Evolutionary conservation across 2,329 filamentous ascomycete genomes (phyloP), one percentile per base, ranked within the genome.

Genomic region (Fusarium piperis): DNA sequence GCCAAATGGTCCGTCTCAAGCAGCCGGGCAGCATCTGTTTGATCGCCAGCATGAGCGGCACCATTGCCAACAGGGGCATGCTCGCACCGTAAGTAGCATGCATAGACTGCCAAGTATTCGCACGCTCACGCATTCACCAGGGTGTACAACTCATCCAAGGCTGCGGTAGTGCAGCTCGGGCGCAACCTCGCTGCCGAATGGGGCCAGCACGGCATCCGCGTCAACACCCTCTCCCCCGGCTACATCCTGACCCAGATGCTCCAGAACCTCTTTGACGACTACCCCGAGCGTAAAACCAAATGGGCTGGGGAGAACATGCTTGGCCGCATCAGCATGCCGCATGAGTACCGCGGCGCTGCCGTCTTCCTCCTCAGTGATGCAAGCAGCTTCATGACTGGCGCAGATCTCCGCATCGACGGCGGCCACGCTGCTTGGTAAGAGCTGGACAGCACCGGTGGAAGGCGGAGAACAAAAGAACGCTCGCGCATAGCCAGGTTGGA

Each of bases 251-350:
- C 93, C 2, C 89, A 92, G 23, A 97, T 97, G 94, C 93, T 95
- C 2, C 89, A 93, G 78, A 88, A 89, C 64, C 87, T 97, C 33
- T 96, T 97, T 77, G 86, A 90, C 71, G 86, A 92, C 70, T 93
- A 89, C 72, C 94, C 94, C 0, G 92, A 94, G 76, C 85, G 88
- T 59, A 83, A 83, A 68, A 81, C 80, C 28, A 87, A 91, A 67
- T 97, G 94, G 94, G 89, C 93, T 16, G 91, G 87, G 75, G 91
- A 95, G 81, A 97, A 97, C 81, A 96, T 97, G 94, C 85, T 97
- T 59, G 90, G 88, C 30, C 87, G 90, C 35, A 83, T 94, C 66
- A 92, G 91, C 77, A 82, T 81, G 23, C 91, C 92, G 0, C 84
- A 90, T 55, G 92, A 94, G 79, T 93, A 92, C 80, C 88, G 91